Percentiles rank a stretch among this genome's conserved stretches.
phyloP scores from a whole-genome alignment of 148 eudicot species.

The Rhododendron kiyosumense region DNA sequence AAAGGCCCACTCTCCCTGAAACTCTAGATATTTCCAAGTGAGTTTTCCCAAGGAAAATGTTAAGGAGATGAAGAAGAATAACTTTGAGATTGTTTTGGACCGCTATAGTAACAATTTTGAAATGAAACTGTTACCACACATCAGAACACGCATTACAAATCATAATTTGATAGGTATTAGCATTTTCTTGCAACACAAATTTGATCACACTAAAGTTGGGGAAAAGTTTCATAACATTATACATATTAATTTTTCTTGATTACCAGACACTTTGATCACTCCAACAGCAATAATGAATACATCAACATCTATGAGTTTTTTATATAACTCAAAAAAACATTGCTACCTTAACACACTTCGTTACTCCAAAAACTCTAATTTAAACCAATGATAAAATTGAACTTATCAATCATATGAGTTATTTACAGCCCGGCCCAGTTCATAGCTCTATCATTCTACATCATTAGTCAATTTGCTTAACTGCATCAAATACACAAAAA shows the following conservation, averaged over 20 bases:
- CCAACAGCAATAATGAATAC: not conserved
- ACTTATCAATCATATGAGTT: not conserved
- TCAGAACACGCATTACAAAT: not conserved
- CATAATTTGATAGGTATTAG: not conserved
- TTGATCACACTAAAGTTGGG: not conserved
- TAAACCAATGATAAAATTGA: not conserved
- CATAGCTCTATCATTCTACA: not conserved
- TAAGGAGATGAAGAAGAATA: not conserved
- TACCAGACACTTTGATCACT: not conserved
- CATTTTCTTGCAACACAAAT: not conserved
- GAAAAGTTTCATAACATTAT: not conserved
- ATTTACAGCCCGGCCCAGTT: not conserved
- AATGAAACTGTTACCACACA: not conserved
- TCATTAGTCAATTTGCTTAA: not conserved
- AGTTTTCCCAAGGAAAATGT: not conserved
- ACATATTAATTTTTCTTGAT: not conserved
- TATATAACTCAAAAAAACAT: not conserved
- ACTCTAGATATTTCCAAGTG: not conserved
- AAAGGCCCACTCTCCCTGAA: not conserved
- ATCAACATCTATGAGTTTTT: not conserved
- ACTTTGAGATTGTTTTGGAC: not conserved
- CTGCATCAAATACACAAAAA: not conserved
- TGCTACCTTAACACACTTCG: not conserved
- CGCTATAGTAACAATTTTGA: not conserved
- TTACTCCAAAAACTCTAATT: not conserved